phyloP scores from a whole-genome alignment of 352 stramenopile genomes.

The Phytophthora agathidicida region DNA sequence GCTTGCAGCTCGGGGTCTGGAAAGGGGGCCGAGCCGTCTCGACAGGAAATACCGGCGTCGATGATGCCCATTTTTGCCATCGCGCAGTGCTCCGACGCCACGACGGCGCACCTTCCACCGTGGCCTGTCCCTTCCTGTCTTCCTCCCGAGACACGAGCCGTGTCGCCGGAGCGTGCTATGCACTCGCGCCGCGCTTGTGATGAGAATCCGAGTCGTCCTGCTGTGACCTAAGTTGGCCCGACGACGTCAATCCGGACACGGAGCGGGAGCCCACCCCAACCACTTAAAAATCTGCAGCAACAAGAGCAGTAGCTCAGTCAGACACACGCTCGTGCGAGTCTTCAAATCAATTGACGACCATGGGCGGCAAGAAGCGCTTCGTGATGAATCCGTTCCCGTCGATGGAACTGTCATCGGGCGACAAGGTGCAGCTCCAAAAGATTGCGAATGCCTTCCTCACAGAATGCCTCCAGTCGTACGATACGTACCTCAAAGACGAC shows the following conservation, averaged over 20 bases:
- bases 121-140: slow-evolving; percentile 26
- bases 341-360: slow-evolving; percentile 18
- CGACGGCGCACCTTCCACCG: slow-evolving; percentile 28
- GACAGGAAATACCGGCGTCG: slow-evolving; percentile 3
- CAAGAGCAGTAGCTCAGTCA: neutral
- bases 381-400: slow-evolving; percentile 45
- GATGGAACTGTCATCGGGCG: slow-evolving; percentile 36
- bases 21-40: slow-evolving; percentile 13
- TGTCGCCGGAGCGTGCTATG: slow-evolving; percentile 30
- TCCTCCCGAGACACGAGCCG: slow-evolving; percentile 9
- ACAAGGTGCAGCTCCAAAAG: slow-evolving; percentile 40
- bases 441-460: slow-evolving; percentile 31
- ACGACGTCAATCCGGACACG: slow-evolving; percentile 27
- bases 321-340: neutral
- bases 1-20: slow-evolving; percentile 30
- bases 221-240: slow-evolving; percentile 25
- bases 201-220: slow-evolving; percentile 36
- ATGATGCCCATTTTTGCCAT: slow-evolving; percentile 8
- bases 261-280: slow-evolving; percentile 12
- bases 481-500: slow-evolving; percentile 28
- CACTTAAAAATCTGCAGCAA: slow-evolving; percentile 35
- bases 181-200: slow-evolving; percentile 19
- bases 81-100: slow-evolving; percentile 11
- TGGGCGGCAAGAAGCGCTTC: slow-evolving; percentile 36
- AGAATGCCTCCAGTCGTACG: slow-evolving; percentile 33